These are phyloP conservation scores for Drosera spatulata DNA, from an alignment of 179 eudicot species.

Conservation along the genomic window DNA sequence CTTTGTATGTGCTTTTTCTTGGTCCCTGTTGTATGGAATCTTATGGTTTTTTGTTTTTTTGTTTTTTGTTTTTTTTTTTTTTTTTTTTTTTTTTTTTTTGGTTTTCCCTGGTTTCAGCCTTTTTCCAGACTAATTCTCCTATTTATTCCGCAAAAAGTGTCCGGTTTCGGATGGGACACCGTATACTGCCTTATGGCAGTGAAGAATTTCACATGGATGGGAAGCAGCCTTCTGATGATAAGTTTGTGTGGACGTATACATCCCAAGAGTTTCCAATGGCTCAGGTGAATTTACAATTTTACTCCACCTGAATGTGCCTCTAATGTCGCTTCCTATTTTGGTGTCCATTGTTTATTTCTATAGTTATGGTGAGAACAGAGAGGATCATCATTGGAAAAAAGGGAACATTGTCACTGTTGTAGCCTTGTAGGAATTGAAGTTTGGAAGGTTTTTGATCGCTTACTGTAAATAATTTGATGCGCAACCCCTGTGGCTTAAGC, in stretches of 20 bases:
- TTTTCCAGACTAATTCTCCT: conserved; percentile 52
- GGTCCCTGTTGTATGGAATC: not conserved
- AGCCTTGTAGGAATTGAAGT: no score
- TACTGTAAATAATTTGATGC: no score
- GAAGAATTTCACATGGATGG: conserved; percentile 14
- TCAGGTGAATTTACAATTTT: conserved; percentile 35
- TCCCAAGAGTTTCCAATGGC: conserved; percentile 62
- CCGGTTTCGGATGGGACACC: conserved; percentile 69
- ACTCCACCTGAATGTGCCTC: not conserved
- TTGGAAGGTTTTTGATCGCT: no score
- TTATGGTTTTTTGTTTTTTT: conserved; percentile 1
- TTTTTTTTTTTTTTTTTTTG: no score
- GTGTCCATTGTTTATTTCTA: not conserved
- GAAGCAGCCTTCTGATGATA: conserved; percentile 27
- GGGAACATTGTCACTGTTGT: no score
- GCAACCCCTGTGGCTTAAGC: no score
- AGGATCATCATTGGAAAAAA: not conserved
- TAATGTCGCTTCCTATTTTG: not conserved
- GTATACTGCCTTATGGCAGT: conserved; percentile 16
- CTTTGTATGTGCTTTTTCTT: not conserved
- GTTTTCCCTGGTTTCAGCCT: conserved; percentile 29
- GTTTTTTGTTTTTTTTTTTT: conserved; percentile 3
- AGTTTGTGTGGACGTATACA: conserved; percentile 67
- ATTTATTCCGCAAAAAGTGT: conserved; percentile 78
- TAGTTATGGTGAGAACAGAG: not conserved